Conservation (phyloP, 805 yeast species). For the Phaffomyces thermotolerans region DNA sequence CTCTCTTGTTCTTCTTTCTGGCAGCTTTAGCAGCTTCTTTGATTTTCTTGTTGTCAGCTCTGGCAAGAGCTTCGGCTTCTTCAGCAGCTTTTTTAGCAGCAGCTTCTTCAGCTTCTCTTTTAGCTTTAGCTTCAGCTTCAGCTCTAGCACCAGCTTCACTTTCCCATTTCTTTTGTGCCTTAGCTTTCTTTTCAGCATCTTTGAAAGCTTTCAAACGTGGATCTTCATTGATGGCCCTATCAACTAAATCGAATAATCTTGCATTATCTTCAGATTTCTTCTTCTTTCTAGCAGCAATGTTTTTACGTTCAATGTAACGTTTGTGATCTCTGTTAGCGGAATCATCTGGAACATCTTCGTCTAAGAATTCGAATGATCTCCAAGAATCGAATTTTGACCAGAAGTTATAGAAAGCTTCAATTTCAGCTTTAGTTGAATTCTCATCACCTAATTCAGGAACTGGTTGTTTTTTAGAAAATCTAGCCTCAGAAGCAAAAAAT, state of each 20-base stretch:
- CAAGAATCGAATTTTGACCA: conserved; percentile 95
- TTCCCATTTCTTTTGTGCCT: conserved; percentile 95
- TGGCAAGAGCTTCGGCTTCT: conserved; percentile 53
- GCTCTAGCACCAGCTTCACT: conserved; percentile 95
- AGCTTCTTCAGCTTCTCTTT: conserved; percentile 85
- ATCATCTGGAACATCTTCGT: conserved; percentile 99
- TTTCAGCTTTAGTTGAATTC: conserved; percentile 66
- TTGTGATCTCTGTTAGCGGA: conserved; percentile 98
- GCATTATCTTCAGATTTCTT: conserved; percentile 96
- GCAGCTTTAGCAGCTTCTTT: conserved; percentile 87
- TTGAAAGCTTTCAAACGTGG: conserved; percentile 93
- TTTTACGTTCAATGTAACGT: conserved; percentile 96
- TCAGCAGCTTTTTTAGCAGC: conserved; percentile 73
- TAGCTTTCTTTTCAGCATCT: conserved; percentile 90
- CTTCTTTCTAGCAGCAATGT: conserved; percentile 93
- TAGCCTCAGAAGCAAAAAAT: conserved; percentile 81
- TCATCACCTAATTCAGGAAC: conserved; percentile 74
- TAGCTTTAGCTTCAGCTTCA: conserved; percentile 88
- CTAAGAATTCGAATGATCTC: conserved; percentile 96
- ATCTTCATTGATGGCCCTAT: conserved; percentile 82
- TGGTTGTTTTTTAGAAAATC: conserved; percentile 89
- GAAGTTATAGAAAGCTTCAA: conserved; percentile 83
- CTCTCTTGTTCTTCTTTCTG: conserved; percentile 94
- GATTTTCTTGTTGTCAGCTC: conserved; percentile 84
- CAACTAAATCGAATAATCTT: conserved; percentile 77